A percentile compares a stretch with the other conserved stretches of the same genome.
Conservation (phyloP, 192 early-diverging fungal species). For the Mycoemilia scoparia region DNA sequence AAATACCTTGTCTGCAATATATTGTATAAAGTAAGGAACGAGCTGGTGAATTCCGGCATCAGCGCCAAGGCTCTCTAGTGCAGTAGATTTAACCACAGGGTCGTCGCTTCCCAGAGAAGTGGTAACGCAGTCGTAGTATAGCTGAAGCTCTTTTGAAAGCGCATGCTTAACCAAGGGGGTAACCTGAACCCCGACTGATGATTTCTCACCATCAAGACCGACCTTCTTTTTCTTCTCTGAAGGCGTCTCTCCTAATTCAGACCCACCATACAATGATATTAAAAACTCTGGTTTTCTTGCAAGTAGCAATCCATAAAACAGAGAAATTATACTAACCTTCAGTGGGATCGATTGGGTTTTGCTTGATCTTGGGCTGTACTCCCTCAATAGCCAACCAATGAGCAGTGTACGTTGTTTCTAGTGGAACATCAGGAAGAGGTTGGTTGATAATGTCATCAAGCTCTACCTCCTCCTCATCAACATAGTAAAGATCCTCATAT, state of each 20-base stretch:
- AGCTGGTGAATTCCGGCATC: conserved; percentile 93
- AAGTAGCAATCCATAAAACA: no score
- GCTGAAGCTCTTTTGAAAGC: conserved; percentile 79
- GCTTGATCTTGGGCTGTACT: conserved; percentile 90
- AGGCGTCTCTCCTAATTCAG: no score
- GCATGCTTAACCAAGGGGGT: conserved; percentile 75
- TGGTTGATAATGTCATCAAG: conserved; percentile 73
- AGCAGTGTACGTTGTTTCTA: conserved; percentile 74
- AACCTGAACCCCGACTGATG: no score
- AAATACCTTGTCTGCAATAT: conserved; percentile 75
- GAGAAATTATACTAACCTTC: no score
- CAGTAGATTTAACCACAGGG: conserved; percentile 47
- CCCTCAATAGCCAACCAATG: conserved; percentile 99
- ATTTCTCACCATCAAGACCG: no score
- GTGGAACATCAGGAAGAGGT: conserved; percentile 76
- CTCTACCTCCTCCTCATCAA: conserved; percentile 87
- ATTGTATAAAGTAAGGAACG: conserved; percentile 87
- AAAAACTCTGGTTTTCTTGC: no score
- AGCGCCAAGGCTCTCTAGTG: conserved; percentile 59
- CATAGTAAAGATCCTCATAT: conserved; percentile 58
- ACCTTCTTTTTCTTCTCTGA: conserved; percentile 14
- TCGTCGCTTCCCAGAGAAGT: conserved; percentile 53
- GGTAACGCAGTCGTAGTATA: conserved; percentile 86
- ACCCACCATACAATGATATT: no score
- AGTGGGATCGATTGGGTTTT: conserved; percentile 60